Conservation (phyloP, 1,284 basidiomycete species). For the Ceratobasidium sp. region DNA sequence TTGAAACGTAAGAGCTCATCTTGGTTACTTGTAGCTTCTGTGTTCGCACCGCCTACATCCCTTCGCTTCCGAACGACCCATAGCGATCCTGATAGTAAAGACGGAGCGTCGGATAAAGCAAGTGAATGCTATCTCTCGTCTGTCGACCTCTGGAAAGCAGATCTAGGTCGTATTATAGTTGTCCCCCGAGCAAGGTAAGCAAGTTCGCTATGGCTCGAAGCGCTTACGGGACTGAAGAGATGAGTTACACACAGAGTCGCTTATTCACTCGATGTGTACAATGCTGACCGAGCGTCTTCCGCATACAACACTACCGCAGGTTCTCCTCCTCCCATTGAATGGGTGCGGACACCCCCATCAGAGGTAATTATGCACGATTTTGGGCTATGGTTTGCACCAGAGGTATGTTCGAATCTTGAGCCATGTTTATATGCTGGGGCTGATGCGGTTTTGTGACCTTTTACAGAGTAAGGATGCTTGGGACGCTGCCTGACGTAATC, state of each 20-base stretch:
- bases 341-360: slow-evolving; percentile 11
- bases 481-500: slow-evolving; percentile 22
- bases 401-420: slow-evolving; percentile 13
- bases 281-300: slow-evolving; percentile 25
- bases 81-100: slow-evolving; percentile 45
- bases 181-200: slow-evolving; percentile 49
- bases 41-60: slow-evolving; percentile 45
- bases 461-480: slow-evolving; percentile 11
- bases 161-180: slow-evolving; percentile 53
- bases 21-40: slow-evolving; percentile 53
- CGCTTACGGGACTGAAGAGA: background rate
- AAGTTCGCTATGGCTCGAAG: background rate
- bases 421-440: background rate
- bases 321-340: slow-evolving; percentile 4
- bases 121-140: slow-evolving; percentile 54
- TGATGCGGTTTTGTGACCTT: background rate
- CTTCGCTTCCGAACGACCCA: slow-evolving; percentile 46
- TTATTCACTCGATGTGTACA: slow-evolving; percentile 24
- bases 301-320: background rate
- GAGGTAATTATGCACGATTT: slow-evolving; percentile 16
- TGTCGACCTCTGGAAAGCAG: slow-evolving; percentile 58
- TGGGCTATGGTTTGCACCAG: slow-evolving; percentile 17
- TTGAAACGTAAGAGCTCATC: slow-evolving; percentile 51
- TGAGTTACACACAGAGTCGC: background rate
- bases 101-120: slow-evolving; percentile 52